phyloP scores from a whole-genome alignment of 1,139 yeast species.

The Sporopachydermia cereana region DNA sequence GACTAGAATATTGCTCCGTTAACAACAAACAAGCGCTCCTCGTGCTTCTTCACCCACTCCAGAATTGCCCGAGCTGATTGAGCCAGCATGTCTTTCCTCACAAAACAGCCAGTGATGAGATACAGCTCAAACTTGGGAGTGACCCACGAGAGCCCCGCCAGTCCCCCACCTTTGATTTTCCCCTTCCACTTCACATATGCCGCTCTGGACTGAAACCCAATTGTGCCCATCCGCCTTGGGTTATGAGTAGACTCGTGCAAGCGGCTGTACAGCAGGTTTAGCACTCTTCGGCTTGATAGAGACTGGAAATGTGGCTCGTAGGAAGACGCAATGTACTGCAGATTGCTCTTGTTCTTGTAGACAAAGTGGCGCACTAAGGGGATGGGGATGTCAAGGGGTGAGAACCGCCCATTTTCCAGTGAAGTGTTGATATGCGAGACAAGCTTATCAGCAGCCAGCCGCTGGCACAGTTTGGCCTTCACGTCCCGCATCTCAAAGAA shows the following conservation, averaged over 20 bases:
- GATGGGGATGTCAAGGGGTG: slow-evolving; percentile 42
- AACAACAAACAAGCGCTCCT: slow-evolving; percentile 44
- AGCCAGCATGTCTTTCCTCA: slow-evolving; percentile 36
- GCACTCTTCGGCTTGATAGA: slow-evolving; percentile 21
- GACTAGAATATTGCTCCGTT: slow-evolving; percentile 44
- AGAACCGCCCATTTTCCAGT: slow-evolving; percentile 30
- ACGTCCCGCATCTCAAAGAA: slow-evolving; percentile 63
- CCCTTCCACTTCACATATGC: slow-evolving; percentile 29
- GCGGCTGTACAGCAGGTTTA: slow-evolving; percentile 32
- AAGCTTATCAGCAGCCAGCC: slow-evolving; percentile 26
- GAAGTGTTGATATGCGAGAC: slow-evolving; percentile 27
- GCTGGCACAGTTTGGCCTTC: slow-evolving; percentile 40
- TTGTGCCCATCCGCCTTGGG: slow-evolving; percentile 15
- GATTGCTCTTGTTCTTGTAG: slow-evolving; percentile 53
- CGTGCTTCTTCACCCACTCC: slow-evolving; percentile 46
- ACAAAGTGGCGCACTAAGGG: slow-evolving; percentile 68
- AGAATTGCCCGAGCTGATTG: slow-evolving; percentile 41
- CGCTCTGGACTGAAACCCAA: slow-evolving; percentile 14
- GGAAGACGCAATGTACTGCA: slow-evolving; percentile 44
- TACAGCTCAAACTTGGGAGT: slow-evolving; percentile 48
- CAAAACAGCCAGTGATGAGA: slow-evolving; percentile 38
- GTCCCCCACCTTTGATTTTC: slow-evolving; percentile 22
- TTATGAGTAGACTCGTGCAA: slow-evolving; percentile 27
- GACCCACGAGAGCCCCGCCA: slow-evolving; percentile 42
- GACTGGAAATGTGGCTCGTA: slow-evolving; percentile 21